Conservation (phyloP, 805 yeast genomes). For the Wickerhamomyces bisporus region DNA sequence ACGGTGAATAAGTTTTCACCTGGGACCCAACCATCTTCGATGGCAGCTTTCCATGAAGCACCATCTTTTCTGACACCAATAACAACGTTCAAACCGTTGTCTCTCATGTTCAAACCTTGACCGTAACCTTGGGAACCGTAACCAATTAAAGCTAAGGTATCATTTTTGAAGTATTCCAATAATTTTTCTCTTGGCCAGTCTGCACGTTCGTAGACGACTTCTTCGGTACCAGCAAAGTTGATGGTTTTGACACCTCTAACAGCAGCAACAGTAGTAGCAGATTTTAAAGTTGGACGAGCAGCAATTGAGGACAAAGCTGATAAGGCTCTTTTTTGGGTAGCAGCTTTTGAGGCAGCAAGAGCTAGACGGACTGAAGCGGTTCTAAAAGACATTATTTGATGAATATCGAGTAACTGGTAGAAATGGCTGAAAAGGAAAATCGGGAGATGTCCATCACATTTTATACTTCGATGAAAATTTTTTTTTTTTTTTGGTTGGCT, state of each 20-base stretch:
- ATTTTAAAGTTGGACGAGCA: conserved; percentile 56
- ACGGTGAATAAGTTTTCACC: conserved; percentile 97
- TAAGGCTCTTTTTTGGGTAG: conserved; percentile 54
- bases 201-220: conserved; percentile 95
- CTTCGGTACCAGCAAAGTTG: conserved; percentile 94
- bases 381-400: conserved; percentile 33
- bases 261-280: conserved; percentile 47
- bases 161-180: conserved; percentile 94
- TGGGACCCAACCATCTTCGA: conserved; percentile 99
- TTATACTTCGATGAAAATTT: conserved; percentile 1
- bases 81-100: conserved; percentile 96
- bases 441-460: not conserved
- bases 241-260: conserved; percentile 93
- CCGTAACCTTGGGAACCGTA: conserved; percentile 99
- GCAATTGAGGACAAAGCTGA: conserved; percentile 43
- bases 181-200: conserved; percentile 99
- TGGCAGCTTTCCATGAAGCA: conserved; percentile 99
- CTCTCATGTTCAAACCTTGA: conserved; percentile 98
- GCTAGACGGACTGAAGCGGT: conserved; percentile 45
- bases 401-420: too few relatives aligned
- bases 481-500: too few relatives aligned
- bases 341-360: conserved; percentile 35
- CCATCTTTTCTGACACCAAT: conserved; percentile 98
- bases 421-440: not conserved
- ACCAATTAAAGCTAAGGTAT: conserved; percentile 95